Conservation (phyloP, 1,139 yeast species). For the Diutina pseudorugosa region DNA sequence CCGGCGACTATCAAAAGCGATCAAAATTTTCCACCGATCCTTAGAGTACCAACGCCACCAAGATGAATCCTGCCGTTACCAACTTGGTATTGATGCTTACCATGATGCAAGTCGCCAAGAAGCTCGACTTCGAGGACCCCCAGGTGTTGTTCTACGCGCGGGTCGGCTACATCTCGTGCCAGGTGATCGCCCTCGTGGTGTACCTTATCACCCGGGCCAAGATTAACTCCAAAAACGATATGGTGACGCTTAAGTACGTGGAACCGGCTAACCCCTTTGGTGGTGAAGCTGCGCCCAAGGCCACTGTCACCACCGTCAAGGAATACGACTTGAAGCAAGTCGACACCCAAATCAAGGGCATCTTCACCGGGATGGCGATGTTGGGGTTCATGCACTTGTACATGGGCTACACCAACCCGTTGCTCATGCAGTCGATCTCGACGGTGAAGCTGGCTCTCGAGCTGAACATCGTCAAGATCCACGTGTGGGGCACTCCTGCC, state of each 20-base stretch:
- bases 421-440: constrained; percentile 86
- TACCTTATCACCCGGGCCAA: constrained; percentile 52
- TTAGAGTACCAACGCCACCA: neutral
- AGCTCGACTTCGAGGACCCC: constrained; percentile 83
- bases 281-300: constrained; percentile 61
- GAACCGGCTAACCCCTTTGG: constrained; percentile 76
- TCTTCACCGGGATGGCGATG: constrained; percentile 89
- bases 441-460: constrained; percentile 88
- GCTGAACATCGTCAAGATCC: constrained; percentile 85
- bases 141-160: constrained; percentile 66
- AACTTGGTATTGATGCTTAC: constrained; percentile 86
- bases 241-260: constrained; percentile 84
- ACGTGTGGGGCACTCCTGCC: constrained; percentile 74
- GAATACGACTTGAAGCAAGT: constrained; percentile 90
- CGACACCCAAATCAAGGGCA: constrained; percentile 64
- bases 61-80: constrained; percentile 76
- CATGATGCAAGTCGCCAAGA: constrained; percentile 94
- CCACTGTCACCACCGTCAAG: constrained; percentile 82
- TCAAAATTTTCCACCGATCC: neutral
- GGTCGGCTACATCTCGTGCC: constrained; percentile 56
- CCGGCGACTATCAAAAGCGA: neutral
- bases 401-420: constrained; percentile 96
- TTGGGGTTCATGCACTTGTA: constrained; percentile 97
- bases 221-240: constrained; percentile 70
- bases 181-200: constrained; percentile 49